Evolutionary conservation across 2,329 filamentous ascomycete species (phyloP), one percentile per base, ranked within the genome.

Genomic region (Aotearoamyces nothofagi): DNA sequence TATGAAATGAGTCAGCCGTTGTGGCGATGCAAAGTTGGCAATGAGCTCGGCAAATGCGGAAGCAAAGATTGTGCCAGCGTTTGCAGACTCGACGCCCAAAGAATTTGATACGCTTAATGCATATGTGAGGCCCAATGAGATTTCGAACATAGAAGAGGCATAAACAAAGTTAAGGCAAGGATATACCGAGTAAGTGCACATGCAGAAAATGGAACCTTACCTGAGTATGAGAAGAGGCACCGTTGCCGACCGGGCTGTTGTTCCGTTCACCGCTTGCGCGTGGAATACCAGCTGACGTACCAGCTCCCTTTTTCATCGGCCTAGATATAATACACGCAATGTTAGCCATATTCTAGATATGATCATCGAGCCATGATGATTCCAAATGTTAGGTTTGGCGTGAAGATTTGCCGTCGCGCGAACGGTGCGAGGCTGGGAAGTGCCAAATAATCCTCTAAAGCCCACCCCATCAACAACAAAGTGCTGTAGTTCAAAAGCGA

Each of bases 291-390:
- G 74, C 75, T 41, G 72, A 67, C 39, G 70, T 69, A 41, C 72
- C 39, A 24, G 64, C 63, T 52, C 76, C 78, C 57, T 78, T 82
- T 59, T 86, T 86, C 52, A 77, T 65, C 24, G 79, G 79, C 40
- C 79, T 86, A 49, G 17, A 17, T 13, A 26, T 26, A 24, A 15
- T 15, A 24, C 24, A 26, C 32, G 22, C 17, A 19, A 26, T 23
- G 24, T 27, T 31, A 37, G 31, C 26, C 31, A 30, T 28, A 14
- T 11, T n/a, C n/a, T n/a, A n/a, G n/a, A n/a, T n/a, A n/a, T 20
- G 27, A 24, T 29, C n/a, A 22, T 29, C 8, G 19, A 16, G 9
- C 28, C 27, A 29, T 30, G 32, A 28, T 33, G 25, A 36, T n/a
- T n/a, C n/a, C n/a, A n/a, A n/a, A n/a, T n/a, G n/a, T n/a, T n/a